phyloP scores from a whole-genome alignment of 768 basidiomycete species.

The Stropharia rugosoannulata region DNA sequence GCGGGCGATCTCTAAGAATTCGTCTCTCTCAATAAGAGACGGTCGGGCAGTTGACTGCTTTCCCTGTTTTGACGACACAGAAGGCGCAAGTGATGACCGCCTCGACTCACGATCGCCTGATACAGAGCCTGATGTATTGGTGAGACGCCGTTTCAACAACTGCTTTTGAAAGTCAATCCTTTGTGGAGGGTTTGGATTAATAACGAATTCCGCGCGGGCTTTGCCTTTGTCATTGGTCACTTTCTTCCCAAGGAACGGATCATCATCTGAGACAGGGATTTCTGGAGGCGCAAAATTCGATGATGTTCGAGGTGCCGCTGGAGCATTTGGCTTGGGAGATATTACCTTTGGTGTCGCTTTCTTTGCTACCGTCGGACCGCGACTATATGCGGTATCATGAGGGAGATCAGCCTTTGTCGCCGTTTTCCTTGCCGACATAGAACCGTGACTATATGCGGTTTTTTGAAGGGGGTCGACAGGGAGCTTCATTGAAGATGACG shows the following conservation, averaged over 20 bases:
- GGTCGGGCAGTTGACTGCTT: neutral
- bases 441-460: neutral
- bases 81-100: slow-evolving; percentile 1
- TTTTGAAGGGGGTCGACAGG: neutral
- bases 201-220: slow-evolving; percentile 4
- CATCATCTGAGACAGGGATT: neutral
- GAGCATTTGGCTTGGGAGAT: neutral
- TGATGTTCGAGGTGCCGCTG: neutral
- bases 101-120: slow-evolving; percentile 4
- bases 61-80: neutral
- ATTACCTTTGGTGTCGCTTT: neutral
- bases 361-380: too few relatives aligned
- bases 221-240: slow-evolving; percentile 9
- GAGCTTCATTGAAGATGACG: slow-evolving; percentile 24
- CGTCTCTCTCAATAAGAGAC: neutral
- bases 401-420: neutral
- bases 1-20: slow-evolving; percentile 8
- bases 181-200: slow-evolving; percentile 6
- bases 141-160: slow-evolving; percentile 8
- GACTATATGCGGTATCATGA: too few relatives aligned
- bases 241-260: slow-evolving; percentile 11
- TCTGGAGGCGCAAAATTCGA: neutral
- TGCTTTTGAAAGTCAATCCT: slow-evolving; percentile 16
- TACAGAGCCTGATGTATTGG: neutral
- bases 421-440: neutral